Percentiles rank a stretch among this genome's conserved stretches.
These are phyloP conservation scores for Mrakiaceae sp. DNA, from an alignment of 1,284 basidiomycete genomes.

Conservation along the genomic window DNA sequence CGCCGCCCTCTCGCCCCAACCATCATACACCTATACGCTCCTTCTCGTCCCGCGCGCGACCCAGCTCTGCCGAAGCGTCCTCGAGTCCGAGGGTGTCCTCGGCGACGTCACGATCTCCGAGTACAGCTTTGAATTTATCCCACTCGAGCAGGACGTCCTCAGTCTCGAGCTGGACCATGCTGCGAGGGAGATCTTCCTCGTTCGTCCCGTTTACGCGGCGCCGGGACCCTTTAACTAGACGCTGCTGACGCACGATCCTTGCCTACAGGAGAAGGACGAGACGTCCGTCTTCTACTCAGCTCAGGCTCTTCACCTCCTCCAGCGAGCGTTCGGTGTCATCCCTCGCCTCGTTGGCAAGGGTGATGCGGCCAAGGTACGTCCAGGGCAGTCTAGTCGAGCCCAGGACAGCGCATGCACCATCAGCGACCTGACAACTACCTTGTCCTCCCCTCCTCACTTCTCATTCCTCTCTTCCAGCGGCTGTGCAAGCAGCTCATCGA, in stretches of 20 bases:
- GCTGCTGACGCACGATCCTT: constrained; percentile 22
- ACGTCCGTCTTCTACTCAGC: constrained; percentile 79
- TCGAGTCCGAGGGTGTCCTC: constrained; percentile 84
- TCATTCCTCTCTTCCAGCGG: constrained; percentile 42
- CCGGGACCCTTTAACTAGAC: background rate
- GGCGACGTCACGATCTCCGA: constrained; percentile 76
- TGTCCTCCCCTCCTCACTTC: background rate
- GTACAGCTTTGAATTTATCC: constrained; percentile 87
- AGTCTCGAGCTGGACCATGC: constrained; percentile 64
- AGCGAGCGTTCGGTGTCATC: constrained; percentile 78
- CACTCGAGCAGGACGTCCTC: constrained; percentile 78
- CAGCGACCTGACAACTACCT: background rate
- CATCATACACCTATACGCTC: constrained; percentile 68
- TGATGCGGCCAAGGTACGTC: constrained; percentile 68
- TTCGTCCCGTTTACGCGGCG: constrained; percentile 30
- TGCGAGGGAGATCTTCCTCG: constrained; percentile 76
- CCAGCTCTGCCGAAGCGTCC: constrained; percentile 64
- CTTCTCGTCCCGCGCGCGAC: constrained; percentile 81
- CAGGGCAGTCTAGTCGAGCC: background rate
- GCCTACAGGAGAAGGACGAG: constrained; percentile 75
- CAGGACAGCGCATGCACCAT: background rate
- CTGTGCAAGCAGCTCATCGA: constrained; percentile 61
- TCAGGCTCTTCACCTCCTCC: constrained; percentile 72
- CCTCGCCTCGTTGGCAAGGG: constrained; percentile 91
- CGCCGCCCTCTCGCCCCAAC: constrained; percentile 41